A percentile compares a stretch with the other conserved stretches of the same genome.
Evolutionary conservation across 176 grass and related monocot genomes (phyloP).

Genomic region (Juncus effusus): DNA sequence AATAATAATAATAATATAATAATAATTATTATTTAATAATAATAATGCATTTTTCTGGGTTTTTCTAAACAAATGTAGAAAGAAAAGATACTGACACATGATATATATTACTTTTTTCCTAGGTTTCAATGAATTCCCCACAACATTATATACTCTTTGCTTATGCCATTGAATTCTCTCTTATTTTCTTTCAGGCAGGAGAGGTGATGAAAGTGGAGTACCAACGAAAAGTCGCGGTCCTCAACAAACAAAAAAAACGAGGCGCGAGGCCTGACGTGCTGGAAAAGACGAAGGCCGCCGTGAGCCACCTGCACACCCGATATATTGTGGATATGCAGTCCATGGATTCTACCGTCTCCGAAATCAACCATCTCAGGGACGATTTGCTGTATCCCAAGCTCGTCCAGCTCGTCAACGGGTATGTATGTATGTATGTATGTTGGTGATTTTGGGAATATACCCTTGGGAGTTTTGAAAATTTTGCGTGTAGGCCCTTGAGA

Average conservation of each 20-base stretch:
- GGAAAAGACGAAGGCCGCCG: conserved; percentile 35
- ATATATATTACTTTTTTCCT: no score
- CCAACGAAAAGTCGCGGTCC: conserved; percentile 31
- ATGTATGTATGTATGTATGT: conserved; percentile 2
- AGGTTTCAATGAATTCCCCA: no score
- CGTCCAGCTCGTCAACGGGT: conserved; percentile 35
- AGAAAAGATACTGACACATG: no score
- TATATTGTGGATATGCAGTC: conserved; percentile 47
- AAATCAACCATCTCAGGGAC: conserved; percentile 41
- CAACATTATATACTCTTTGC: no score
- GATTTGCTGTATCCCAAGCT: conserved; percentile 37
- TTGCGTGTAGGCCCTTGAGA: neutral
- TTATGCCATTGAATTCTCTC: neutral
- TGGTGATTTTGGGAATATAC: no score
- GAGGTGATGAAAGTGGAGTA: conserved; percentile 47
- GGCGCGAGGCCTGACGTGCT: conserved; percentile 14
- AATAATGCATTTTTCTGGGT: no score
- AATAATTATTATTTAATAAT: no score
- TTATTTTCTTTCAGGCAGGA: conserved; percentile 28
- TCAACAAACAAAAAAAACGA: conserved; percentile 39
- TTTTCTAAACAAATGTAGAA: no score
- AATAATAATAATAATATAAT: no score
- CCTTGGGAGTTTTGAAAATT: neutral
- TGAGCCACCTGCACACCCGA: conserved; percentile 41
- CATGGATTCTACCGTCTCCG: conserved; percentile 42